phyloP scores from a whole-genome alignment of 257 asterid genomes.

The Thymus mandschuricus region DNA sequence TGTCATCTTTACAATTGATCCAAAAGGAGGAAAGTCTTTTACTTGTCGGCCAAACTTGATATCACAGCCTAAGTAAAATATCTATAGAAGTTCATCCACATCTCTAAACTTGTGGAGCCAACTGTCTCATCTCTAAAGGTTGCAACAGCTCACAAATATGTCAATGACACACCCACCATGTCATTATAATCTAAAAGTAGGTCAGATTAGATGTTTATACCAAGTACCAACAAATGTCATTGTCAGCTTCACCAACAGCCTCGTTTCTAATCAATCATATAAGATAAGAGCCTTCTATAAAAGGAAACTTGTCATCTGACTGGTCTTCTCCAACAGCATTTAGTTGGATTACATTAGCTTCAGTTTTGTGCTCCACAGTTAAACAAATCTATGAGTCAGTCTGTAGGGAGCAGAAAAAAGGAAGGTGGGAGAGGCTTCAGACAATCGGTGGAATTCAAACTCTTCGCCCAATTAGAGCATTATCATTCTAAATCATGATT shows the following conservation, averaged over 20 bases:
- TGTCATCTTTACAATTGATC: neutral
- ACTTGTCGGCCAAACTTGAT: neutral
- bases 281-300: neutral
- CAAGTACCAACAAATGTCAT: conserved; percentile 11
- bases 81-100: neutral
- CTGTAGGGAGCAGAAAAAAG: neutral
- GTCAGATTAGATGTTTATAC: conserved; percentile 9
- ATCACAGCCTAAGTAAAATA: neutral
- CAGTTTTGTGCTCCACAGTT: conserved; percentile 7
- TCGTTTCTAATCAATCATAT: neutral
- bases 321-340: neutral
- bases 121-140: neutral
- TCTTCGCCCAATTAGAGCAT: neutral
- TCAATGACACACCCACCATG: neutral
- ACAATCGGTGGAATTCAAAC: neutral
- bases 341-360: conserved; percentile 6
- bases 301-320: neutral
- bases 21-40: neutral
- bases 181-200: neutral
- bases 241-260: neutral
- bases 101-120: conserved; percentile 22
- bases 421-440: conserved; percentile 12
- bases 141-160: neutral
- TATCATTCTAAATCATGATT: neutral
- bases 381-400: neutral